phyloP scores from a whole-genome alignment of 2,329 filamentous ascomycete species.

The Trichoderma afroharzianum region DNA sequence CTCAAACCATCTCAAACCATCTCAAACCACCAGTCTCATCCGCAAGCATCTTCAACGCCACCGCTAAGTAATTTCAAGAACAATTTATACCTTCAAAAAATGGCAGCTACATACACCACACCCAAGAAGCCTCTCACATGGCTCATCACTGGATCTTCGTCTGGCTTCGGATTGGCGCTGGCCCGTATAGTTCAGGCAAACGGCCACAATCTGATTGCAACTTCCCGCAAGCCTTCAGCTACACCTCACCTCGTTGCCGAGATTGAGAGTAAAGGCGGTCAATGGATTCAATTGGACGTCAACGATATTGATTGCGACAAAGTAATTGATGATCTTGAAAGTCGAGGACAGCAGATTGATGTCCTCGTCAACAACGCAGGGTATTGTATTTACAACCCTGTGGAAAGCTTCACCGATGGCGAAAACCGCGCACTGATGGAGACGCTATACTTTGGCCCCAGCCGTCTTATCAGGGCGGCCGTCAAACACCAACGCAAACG shows the following conservation, averaged over 20 bases:
- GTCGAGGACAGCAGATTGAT: not conserved
- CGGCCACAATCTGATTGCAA: not conserved
- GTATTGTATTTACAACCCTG: not conserved
- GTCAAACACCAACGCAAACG: not conserved
- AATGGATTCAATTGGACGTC: not conserved
- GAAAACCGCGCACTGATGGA: conserved; percentile 4
- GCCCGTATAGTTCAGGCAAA: conserved; percentile 4
- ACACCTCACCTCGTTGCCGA: not conserved
- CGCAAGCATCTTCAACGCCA: not conserved
- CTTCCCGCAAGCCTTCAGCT: not conserved
- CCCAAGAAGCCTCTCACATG: not conserved
- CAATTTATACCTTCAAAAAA: not conserved
- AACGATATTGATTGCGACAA: not conserved
- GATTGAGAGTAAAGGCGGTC: not conserved
- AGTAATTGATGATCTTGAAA: not conserved
- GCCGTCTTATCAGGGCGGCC: not conserved
- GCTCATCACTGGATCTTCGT: conserved; percentile 8
- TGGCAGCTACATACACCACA: not conserved
- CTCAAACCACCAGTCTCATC: not conserved
- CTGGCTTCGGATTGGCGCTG: not conserved
- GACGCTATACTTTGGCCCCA: not conserved
- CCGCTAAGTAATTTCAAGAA: not conserved
- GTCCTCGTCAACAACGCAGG: conserved; percentile 9
- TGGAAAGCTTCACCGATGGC: not conserved
- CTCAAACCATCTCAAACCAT: not conserved